Evolutionary conservation across 1,284 basidiomycete genomes (phyloP), one percentile per base, ranked within the genome.

Genomic region (Puccinia novopanici): DNA sequence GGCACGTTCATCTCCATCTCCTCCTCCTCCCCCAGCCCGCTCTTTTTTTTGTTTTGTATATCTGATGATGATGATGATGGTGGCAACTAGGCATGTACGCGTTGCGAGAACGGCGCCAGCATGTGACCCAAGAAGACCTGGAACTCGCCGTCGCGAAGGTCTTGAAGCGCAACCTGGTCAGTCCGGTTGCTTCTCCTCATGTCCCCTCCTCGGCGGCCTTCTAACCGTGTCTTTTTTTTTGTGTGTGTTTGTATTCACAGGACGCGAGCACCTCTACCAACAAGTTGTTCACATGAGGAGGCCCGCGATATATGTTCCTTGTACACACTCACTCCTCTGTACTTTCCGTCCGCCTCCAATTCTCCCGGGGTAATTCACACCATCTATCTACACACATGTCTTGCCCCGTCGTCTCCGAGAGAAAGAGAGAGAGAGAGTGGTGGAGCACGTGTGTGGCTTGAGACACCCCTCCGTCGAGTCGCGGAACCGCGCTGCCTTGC

Each of bases 51-150:
- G 24, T 4, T 27, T 17, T 59, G 1, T 24, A 54, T 15, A 22
- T 71, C 34, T 40, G 27, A 17, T 34, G 24, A 22, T 67, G 61
- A 27, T 54, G 15, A 52, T 30, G 15, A 27, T 54, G 13, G 30
- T 24, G n/a, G 1, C 17, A 19, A 9, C 8, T 84, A 91, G 93
- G 94, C 77, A 98, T 98, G 96, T 99, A 98, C 85, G 96, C 96
- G 0, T 88, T 98, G 13, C 90, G 96, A 57, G 96, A 98, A 86
- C 90, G 96, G 81, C 88, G 96, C 83, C 95, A 98, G 84, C 94
- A 98, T 86, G 96, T 98, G 68, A 96, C 94, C 1, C 95, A 98
- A 87, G 96, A 98, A 84, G 96, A 99, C 86, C 98, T 99, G 84
- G 95, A 98, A 88, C 94, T 98, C 87, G 95, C 95, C 50, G 92